Evolutionary conservation across 2,329 filamentous ascomycete species (phyloP).

Genomic region (Podosphaera xanthii): DNA sequence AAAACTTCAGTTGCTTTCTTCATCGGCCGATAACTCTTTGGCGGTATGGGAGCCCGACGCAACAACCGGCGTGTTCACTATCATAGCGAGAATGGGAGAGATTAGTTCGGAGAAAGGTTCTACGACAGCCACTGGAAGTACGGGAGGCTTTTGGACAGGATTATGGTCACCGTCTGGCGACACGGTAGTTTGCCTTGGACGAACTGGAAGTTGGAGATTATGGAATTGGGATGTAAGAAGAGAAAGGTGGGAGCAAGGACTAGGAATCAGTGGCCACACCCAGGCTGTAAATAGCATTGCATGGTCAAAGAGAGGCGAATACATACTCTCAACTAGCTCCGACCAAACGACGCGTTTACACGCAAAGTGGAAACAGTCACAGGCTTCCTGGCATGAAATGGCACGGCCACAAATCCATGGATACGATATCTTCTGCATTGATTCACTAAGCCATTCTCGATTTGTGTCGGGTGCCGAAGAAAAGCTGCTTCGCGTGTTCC

Average conservation of each 20-base stretch:
- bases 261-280: slow-evolving; percentile 68
- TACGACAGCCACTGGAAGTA: slow-evolving; percentile 86
- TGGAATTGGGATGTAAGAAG: slow-evolving; percentile 43
- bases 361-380: slow-evolving; percentile 44
- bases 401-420: slow-evolving; percentile 90
- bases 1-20: slow-evolving; percentile 54
- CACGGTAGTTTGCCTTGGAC: slow-evolving; percentile 59
- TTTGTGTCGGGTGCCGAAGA: slow-evolving; percentile 94
- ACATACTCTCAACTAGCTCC: slow-evolving; percentile 67
- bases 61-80: slow-evolving; percentile 76
- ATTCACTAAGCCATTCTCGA: slow-evolving; percentile 44
- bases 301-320: slow-evolving; percentile 65
- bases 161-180: slow-evolving; percentile 66
- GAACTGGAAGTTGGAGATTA: slow-evolving; percentile 79
- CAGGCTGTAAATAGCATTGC: slow-evolving; percentile 58
- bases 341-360: slow-evolving; percentile 88
- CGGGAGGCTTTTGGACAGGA: slow-evolving; percentile 89
- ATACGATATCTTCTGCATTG: slow-evolving; percentile 91
- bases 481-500: slow-evolving; percentile 91
- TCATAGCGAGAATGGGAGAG: slow-evolving; percentile 65
- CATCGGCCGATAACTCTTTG: slow-evolving; percentile 87
- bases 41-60: slow-evolving; percentile 79
- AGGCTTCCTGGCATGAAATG: slow-evolving; percentile 76
- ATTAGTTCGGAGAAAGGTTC: slow-evolving; percentile 89
- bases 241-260: slow-evolving; percentile 52